phyloP scores from a whole-genome alignment of 2,329 filamentous ascomycete genomes.

The Aspergillus hiratsukae region DNA sequence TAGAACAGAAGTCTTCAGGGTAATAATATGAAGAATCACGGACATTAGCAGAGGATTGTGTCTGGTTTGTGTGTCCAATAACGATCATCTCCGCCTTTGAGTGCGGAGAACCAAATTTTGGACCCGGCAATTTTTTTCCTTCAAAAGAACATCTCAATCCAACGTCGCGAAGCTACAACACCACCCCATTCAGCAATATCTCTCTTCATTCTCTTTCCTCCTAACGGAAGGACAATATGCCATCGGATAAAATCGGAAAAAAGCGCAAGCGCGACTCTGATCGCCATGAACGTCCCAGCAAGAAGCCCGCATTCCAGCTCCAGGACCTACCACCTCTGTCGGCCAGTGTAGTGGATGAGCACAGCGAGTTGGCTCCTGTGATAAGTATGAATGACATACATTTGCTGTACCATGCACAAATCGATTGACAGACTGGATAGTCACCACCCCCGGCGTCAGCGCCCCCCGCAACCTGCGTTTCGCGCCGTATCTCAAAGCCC shows the following conservation, averaged over 20 bases:
- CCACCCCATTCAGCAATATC: background rate
- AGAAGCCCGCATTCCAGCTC: conserved; percentile 43
- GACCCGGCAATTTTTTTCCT: conserved; percentile 1
- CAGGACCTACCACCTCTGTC: conserved; percentile 37
- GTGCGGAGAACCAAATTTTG: conserved; percentile 8
- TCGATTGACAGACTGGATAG: conserved; percentile 14
- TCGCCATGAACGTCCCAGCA: conserved; percentile 42
- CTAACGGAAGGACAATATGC: conserved; percentile 23
- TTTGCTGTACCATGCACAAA: background rate
- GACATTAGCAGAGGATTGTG: background rate
- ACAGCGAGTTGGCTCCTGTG: conserved; percentile 46
- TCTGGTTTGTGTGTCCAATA: conserved; percentile 4
- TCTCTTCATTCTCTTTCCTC: background rate
- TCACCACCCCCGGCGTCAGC: conserved; percentile 32
- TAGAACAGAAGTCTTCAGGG: background rate
- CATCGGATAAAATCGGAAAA: conserved; percentile 38
- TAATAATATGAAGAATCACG: background rate
- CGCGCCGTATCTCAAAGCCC: conserved; percentile 47
- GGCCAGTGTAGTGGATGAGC: conserved; percentile 45
- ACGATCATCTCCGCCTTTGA: conserved; percentile 17
- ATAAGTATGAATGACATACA: conserved; percentile 40
- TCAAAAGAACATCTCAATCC: background rate
- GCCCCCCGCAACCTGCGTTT: conserved; percentile 28
- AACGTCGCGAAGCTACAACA: background rate
- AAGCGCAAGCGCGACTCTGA: conserved; percentile 50